phyloP scores from a whole-genome alignment of 768 basidiomycete genomes.

The Pseudohyphozyma bogoriensis region DNA sequence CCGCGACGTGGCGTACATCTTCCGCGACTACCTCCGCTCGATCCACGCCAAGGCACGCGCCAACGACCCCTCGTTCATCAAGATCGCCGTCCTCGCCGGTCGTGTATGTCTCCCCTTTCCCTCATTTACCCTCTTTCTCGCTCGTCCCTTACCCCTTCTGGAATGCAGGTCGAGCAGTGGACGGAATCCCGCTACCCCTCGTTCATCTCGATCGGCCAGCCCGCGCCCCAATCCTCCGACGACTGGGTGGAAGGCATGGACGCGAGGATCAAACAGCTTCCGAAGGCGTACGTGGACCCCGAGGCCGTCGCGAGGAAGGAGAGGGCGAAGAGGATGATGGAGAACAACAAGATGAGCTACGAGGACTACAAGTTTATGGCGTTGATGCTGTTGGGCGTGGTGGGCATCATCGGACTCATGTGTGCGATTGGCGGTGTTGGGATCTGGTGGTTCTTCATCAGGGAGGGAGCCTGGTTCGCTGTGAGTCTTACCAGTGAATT shows the following conservation, averaged over 20 bases:
- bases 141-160: not conserved
- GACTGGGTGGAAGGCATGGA: constrained; percentile 22
- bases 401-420: constrained; percentile 11
- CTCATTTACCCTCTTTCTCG: not conserved
- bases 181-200: constrained; percentile 86
- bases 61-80: constrained; percentile 76
- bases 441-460: constrained; percentile 12
- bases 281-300: not conserved
- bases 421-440: not conserved
- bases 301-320: constrained; percentile 8
- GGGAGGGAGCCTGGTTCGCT: constrained; percentile 12
- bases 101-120: constrained; percentile 48
- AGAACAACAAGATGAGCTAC: constrained; percentile 4
- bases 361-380: constrained; percentile 25
- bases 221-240: constrained; percentile 8
- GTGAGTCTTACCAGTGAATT: not conserved
- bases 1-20: constrained; percentile 77
- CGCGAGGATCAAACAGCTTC: constrained; percentile 25
- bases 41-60: constrained; percentile 73
- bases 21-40: constrained; percentile 65
- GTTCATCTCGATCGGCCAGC: constrained; percentile 48
- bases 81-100: constrained; percentile 69
- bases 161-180: constrained; percentile 77
- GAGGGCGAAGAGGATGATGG: not conserved
- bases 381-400: constrained; percentile 6